Conservation (phyloP, 208 protist species). For the Porcisia deanei region DNA sequence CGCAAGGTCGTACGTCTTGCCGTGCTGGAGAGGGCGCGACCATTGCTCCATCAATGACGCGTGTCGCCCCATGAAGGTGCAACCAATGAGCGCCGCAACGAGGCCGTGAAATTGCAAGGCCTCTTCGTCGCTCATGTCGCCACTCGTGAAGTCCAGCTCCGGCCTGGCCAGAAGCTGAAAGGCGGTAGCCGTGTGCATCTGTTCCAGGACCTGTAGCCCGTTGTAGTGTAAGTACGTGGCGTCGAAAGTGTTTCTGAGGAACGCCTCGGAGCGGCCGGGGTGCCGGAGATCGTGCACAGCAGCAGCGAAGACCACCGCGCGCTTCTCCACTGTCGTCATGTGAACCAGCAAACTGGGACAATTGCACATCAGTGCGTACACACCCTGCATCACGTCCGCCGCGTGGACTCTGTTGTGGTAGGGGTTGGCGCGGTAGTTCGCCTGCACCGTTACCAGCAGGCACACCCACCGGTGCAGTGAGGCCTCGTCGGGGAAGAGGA, state of each 20-base stretch:
- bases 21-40: conserved; percentile 20
- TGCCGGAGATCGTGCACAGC: conserved; percentile 78
- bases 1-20: conserved; percentile 36
- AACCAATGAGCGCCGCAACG: conserved; percentile 46
- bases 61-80: conserved; percentile 77
- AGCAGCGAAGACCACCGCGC: conserved; percentile 62
- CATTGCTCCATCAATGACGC: conserved; percentile 31
- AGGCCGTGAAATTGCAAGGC: conserved; percentile 66
- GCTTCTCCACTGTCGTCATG: conserved; percentile 66
- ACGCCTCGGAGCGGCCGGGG: conserved; percentile 59
- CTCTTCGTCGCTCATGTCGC: conserved; percentile 42
- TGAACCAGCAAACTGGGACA: conserved; percentile 37
- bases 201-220: conserved; percentile 59
- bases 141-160: conserved; percentile 59
- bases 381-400: conserved; percentile 73
- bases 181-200: conserved; percentile 75
- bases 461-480: conserved; percentile 38
- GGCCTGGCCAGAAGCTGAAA: conserved; percentile 54
- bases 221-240: conserved; percentile 56
- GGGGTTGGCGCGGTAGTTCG: conserved; percentile 74
- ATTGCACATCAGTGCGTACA: conserved; percentile 45
- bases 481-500: conserved; percentile 42
- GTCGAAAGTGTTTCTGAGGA: conserved; percentile 59
- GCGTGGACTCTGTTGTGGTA: conserved; percentile 84
- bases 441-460: conserved; percentile 48